These are phyloP conservation scores for Colletotrichum tamarilloi DNA, from an alignment of 2,329 filamentous ascomycete species.

Conservation along the genomic window DNA sequence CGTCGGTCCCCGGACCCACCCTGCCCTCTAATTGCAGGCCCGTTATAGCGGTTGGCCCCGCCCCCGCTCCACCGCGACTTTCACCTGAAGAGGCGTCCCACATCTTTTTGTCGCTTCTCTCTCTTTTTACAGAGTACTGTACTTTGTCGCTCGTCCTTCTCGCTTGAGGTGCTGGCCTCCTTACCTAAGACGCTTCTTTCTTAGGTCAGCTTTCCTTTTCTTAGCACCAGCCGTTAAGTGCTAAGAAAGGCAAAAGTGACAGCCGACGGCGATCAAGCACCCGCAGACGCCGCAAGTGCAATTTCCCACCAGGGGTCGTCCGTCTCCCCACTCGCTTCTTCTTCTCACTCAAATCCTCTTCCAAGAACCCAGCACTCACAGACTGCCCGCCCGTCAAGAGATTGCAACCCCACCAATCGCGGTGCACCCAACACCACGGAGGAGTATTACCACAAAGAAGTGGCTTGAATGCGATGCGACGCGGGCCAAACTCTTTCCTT, in stretches of 20 bases:
- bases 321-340: background rate
- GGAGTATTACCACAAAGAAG: background rate
- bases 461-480: background rate
- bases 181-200: background rate
- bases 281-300: background rate
- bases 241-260: background rate
- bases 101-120: background rate
- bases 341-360: background rate
- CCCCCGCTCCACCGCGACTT: constrained; percentile 6
- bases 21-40: constrained; percentile 29
- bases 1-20: constrained; percentile 12
- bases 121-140: background rate
- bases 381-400: background rate
- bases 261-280: background rate
- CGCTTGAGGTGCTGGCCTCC: background rate
- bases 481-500: background rate
- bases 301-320: constrained; percentile 1
- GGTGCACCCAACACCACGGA: background rate
- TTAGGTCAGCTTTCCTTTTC: background rate
- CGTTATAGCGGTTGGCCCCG: constrained; percentile 12
- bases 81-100: background rate
- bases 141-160: too few species aligned
- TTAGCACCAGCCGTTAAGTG: background rate
- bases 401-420: background rate
- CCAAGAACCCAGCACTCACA: too few species aligned